Evolutionary conservation across 768 basidiomycete genomes (phyloP).

Genomic region (Hysterangium stoloniferum): DNA sequence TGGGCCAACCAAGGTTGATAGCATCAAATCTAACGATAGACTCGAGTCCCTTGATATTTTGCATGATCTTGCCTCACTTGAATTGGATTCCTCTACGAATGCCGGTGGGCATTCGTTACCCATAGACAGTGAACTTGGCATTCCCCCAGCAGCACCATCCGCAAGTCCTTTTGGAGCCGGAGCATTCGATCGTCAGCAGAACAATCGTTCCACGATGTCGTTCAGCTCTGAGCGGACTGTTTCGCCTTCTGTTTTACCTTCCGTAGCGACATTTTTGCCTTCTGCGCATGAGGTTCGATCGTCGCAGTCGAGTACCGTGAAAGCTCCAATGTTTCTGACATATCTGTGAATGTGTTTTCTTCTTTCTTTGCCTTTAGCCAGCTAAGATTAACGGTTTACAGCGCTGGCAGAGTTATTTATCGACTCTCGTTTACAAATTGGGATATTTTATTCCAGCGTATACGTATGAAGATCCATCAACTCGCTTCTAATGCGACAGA

Average conservation of each 20-base stretch:
- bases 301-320: background rate
- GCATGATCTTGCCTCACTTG: background rate
- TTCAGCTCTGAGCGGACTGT: background rate
- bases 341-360: slow-evolving; percentile 13
- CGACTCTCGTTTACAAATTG: slow-evolving; percentile 87
- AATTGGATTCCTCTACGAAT: background rate
- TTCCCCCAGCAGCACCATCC: background rate
- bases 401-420: slow-evolving; percentile 70
- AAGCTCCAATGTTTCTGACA: slow-evolving; percentile 10
- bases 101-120: background rate
- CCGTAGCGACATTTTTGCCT: background rate
- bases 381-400: background rate
- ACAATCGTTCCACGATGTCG: background rate
- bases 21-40: background rate
- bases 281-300: slow-evolving; percentile 11
- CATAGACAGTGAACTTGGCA: background rate
- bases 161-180: background rate
- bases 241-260: background rate
- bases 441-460: slow-evolving; percentile 62
- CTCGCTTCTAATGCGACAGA: slow-evolving; percentile 45
- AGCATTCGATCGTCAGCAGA: background rate
- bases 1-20: slow-evolving; percentile 5
- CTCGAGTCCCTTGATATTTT: slow-evolving; percentile 2
- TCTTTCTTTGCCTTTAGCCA: background rate
- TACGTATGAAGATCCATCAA: slow-evolving; percentile 60